A percentile compares a stretch with the other conserved stretches of the same genome.
Conservation (phyloP, 1,139 yeast species). For the Candida tropicalis region DNA sequence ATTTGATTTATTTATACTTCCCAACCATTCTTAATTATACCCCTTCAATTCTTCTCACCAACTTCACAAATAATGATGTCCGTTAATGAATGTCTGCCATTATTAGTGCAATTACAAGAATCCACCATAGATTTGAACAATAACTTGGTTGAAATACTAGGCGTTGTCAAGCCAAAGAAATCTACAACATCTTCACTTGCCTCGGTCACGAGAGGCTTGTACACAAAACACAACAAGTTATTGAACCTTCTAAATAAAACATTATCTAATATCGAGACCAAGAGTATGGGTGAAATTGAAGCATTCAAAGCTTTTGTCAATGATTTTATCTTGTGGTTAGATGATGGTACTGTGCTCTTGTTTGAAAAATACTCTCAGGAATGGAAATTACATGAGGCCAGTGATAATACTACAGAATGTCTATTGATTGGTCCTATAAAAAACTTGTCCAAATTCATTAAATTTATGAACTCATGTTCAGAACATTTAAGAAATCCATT, state of each 20-base stretch:
- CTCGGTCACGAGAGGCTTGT: conserved; percentile 42
- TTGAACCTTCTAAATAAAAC: conserved; percentile 25
- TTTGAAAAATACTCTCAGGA: conserved; percentile 33
- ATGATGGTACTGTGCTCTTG: conserved; percentile 33
- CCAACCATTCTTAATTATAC: background rate
- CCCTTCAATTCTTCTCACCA: background rate
- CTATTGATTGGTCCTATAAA: conserved; percentile 34
- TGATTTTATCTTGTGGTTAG: conserved; percentile 44
- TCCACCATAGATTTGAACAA: conserved; percentile 33
- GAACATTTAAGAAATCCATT: conserved; percentile 42
- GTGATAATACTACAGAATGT: conserved; percentile 19
- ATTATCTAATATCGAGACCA: conserved; percentile 19
- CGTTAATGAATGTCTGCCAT: conserved; percentile 7
- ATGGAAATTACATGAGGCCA: conserved; percentile 12
- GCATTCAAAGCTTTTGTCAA: conserved; percentile 40
- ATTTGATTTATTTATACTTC: too few relatives aligned
- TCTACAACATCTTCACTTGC: conserved; percentile 25
- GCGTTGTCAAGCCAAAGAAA: conserved; percentile 35
- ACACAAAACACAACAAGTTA: conserved; percentile 42
- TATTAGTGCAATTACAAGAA: conserved; percentile 20
- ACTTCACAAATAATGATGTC: too few relatives aligned
- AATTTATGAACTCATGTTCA: conserved; percentile 29
- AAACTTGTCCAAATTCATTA: conserved; percentile 34
- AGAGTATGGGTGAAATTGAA: conserved; percentile 25
- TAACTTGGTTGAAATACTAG: conserved; percentile 39